phyloP scores from a whole-genome alignment of 371 early-diverging fungal species.

The Neoconidiobolus thromboides region DNA sequence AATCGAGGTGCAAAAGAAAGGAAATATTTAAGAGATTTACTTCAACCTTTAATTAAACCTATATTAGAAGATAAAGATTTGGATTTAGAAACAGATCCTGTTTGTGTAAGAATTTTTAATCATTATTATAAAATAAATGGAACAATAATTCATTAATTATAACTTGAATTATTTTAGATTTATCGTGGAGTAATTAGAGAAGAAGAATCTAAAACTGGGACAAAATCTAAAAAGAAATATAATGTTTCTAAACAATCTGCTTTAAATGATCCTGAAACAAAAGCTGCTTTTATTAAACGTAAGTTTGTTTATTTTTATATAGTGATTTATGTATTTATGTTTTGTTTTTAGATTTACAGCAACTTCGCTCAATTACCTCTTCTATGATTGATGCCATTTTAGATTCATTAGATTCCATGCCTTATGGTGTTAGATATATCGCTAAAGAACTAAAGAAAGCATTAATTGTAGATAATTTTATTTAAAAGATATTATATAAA shows the following conservation, averaged over 20 bases:
- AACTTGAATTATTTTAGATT: slow-evolving; percentile 21
- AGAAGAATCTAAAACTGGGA: slow-evolving; percentile 78
- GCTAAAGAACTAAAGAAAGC: slow-evolving; percentile 66
- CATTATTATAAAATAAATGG: background rate
- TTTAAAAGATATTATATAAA: background rate
- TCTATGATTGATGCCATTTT: slow-evolving; percentile 64
- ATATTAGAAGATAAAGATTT: slow-evolving; percentile 55
- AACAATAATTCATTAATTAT: no score
- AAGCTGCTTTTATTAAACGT: slow-evolving; percentile 49
- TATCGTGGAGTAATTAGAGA: slow-evolving; percentile 71
- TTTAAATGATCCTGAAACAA: slow-evolving; percentile 65
- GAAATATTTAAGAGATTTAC: slow-evolving; percentile 66
- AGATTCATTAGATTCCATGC: slow-evolving; percentile 59
- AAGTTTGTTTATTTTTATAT: background rate
- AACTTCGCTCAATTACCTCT: slow-evolving; percentile 55
- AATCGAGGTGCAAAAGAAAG: slow-evolving; percentile 90
- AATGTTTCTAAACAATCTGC: slow-evolving; percentile 71
- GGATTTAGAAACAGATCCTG: slow-evolving; percentile 82
- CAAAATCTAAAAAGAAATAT: slow-evolving; percentile 47
- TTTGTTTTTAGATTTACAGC: slow-evolving; percentile 26
- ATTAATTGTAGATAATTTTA: slow-evolving; percentile 25
- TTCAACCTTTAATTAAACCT: slow-evolving; percentile 58
- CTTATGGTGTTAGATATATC: slow-evolving; percentile 91
- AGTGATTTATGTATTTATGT: background rate
- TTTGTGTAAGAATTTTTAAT: slow-evolving; percentile 23